Evolutionary conservation across 306 rosid species (phyloP), one percentile per base, ranked within the genome.

Genomic region (Cucumis melo): DNA sequence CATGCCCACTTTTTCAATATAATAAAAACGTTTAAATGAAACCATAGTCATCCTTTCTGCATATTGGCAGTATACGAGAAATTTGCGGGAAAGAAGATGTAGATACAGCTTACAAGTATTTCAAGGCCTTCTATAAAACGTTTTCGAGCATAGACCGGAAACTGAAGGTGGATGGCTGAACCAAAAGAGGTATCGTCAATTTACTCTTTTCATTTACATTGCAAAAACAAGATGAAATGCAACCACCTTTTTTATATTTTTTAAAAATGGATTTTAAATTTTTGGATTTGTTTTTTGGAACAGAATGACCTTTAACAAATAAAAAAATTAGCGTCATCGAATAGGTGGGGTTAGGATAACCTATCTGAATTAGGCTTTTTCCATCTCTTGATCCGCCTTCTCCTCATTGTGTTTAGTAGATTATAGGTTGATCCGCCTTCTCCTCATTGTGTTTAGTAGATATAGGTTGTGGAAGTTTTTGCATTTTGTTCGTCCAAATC

Each of bases 21-120:
- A 46, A 46, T 11, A 44, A 44, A 44, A 46, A 51, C 5, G 56
- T 51, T 1, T 5, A 51, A 51, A 19, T 61, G 53, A 2, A 2
- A 48, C 7, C 56, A 13, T 21, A 9, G 1, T 34, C 17, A 14
- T 44, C 17, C 6, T 63, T 57, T 66, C 46, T 55, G 27, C 29
- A 61, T 72, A 55, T 70, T 83, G 83, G 87, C 95, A 92, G 99
- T 80, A 86, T 92, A 78, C 88, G 97, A 82, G 99, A 90, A 80
- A 85, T 94, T 75, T 94, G 97, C 70, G 99, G 97, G 81, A 94
- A 87, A 87, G 91, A 94, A 83, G 99, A 94, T 75, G 41, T 92
- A 58, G 92, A 94, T 80, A 86, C 88, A 78, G 99, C 97, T 42
- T 88, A 92, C 89, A 88, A 88, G 85, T 88, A 92, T 88, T 94